Evolutionary conservation across 495 filamentous ascomycete genomes (phyloP), one percentile per base, ranked within the genome.

Genomic region (Aspergillus carlsbadensis): DNA sequence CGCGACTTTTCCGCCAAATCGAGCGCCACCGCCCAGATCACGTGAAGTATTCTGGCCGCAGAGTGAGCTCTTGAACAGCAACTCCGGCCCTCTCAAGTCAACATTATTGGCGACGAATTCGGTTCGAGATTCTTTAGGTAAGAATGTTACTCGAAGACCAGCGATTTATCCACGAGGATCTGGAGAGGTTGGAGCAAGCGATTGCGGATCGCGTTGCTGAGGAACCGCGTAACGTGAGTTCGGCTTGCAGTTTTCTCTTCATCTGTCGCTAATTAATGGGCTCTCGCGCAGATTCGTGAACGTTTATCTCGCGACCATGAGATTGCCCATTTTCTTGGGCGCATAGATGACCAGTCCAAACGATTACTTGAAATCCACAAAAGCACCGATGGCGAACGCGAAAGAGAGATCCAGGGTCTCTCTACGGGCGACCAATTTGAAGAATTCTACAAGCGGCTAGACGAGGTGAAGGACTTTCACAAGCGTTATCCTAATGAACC

Each of bases 101-200:
- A 40, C 10, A 42, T 43, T 15, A 34, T 13, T 40, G 5, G 11
- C 29, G 15, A 34, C 20, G 10, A 45, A 36, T 15, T 14, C 31
- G 24, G 39, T 7, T 46, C 13, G 22, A 34, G 33, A 10, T 26
- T 7, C 15, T 11, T 22, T 21, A 50, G 34, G 45, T 33, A 66
- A 72, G 42, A 13, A 94, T 95, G 91, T 71, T 95, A 56, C 74
- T 96, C 50, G 94, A 98, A 77, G 91, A 97, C 54, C 88, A 97
- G 72, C 80, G 94, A 62, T 91, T 88, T 65, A 80, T 96, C 57
- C 92, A 96, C 58, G 94, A 98, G 82, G 93, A 98, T 69, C 78
- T 97, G 17, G 94, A 98, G 79, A 82, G 95, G 57, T 78, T 98
- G 45, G 94, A 98, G 76, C 90, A 94, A 71, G 94, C 90, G 31